Percentiles rank a stretch among this genome's conserved stretches.
Conservation (phyloP, 1,284 basidiomycete species). For the Marasmius oreades region DNA sequence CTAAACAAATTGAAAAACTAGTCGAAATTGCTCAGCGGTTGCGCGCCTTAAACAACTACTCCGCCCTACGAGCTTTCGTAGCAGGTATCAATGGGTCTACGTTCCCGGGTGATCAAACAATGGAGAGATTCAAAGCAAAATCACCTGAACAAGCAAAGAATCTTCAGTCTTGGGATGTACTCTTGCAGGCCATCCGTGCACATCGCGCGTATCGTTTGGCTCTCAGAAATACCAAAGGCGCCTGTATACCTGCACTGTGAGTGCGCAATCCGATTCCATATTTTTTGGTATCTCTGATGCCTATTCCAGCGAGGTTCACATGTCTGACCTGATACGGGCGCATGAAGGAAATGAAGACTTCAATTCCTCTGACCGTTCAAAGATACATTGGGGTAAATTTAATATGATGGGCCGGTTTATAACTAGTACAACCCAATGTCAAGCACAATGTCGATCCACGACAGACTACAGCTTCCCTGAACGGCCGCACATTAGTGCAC, state of each 20-base stretch:
- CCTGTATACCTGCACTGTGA: conserved; percentile 78
- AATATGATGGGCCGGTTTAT: conserved; percentile 82
- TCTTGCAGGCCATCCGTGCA: conserved; percentile 66
- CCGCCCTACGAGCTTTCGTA: conserved; percentile 74
- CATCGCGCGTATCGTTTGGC: conserved; percentile 80
- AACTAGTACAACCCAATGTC: conserved; percentile 63
- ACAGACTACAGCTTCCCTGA: conserved; percentile 56
- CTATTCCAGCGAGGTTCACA: conserved; percentile 69
- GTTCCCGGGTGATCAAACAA: conserved; percentile 65
- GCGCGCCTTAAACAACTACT: conserved; percentile 73
- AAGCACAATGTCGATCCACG: conserved; percentile 62
- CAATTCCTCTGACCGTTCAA: conserved; percentile 51
- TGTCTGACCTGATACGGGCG: conserved; percentile 74
- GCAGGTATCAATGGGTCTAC: conserved; percentile 79
- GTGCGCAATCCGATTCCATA: conserved; percentile 23
- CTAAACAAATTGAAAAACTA: conserved; percentile 73
- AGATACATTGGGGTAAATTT: conserved; percentile 85
- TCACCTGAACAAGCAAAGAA: conserved; percentile 64
- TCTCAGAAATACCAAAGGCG: conserved; percentile 73
- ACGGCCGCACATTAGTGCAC: conserved; percentile 44
- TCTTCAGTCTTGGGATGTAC: conserved; percentile 72
- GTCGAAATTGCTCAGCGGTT: conserved; percentile 70
- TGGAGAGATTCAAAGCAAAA: conserved; percentile 62
- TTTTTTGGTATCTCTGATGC: conserved; percentile 7
- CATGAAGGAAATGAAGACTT: conserved; percentile 74